Conservation (phyloP, 164 flowering plant species). For the Magnolia kwangsiensis region DNA sequence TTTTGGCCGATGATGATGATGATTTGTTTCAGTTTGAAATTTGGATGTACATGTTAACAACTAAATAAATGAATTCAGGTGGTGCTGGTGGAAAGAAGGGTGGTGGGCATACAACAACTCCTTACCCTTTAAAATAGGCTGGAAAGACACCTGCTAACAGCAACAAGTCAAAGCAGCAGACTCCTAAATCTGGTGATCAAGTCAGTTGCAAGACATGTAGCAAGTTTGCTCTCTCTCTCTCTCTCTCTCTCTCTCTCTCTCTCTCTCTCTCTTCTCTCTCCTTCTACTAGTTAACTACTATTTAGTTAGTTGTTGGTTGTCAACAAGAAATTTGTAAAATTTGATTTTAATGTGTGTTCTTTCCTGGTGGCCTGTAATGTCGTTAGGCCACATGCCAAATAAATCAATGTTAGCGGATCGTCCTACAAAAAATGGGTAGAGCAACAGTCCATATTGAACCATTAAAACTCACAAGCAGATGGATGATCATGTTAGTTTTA, state of each 20-base stretch:
- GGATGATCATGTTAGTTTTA: no score
- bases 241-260: no score
- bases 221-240: constrained; percentile 29
- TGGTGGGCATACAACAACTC: constrained; percentile 50
- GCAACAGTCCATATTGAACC: no score
- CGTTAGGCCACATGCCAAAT: no score
- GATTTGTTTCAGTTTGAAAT: background rate
- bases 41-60: background rate
- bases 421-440: no score
- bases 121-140: constrained; percentile 46
- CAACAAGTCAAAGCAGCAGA: constrained; percentile 28
- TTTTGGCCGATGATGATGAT: background rate
- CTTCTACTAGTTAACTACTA: no score
- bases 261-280: no score
- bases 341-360: background rate
- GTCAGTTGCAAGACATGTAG: constrained; percentile 38
- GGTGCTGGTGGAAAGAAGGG: constrained; percentile 51
- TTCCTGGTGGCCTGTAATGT: no score
- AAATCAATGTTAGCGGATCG: no score
- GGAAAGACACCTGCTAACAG: constrained; percentile 34
- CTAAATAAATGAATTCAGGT: background rate
- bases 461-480: no score
- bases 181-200: constrained; percentile 42
- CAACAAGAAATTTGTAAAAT: no score
- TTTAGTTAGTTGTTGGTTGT: no score